Evolutionary conservation across 768 basidiomycete species (phyloP).

Genomic region (Suillus fuscotomentosus): DNA sequence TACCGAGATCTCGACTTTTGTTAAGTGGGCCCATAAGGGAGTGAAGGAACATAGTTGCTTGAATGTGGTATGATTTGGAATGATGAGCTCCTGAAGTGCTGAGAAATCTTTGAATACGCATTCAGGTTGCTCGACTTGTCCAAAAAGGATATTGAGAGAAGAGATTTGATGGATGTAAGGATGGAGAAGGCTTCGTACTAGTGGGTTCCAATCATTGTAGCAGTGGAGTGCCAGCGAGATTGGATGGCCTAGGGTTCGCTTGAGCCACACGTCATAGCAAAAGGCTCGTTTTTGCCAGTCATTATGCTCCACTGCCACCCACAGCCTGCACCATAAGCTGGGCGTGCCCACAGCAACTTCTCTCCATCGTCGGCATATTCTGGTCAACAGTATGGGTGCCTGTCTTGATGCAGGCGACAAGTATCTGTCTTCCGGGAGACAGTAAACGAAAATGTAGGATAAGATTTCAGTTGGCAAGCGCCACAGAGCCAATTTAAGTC

Average conservation of each 20-base stretch:
- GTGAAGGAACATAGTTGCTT: constrained; percentile 1
- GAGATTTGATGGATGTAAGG: background rate
- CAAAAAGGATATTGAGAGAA: too few species aligned
- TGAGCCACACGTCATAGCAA: background rate
- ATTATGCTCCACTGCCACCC: background rate
- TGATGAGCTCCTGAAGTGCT: constrained; percentile 12
- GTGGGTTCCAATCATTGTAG: too few species aligned
- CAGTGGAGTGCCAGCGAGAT: background rate
- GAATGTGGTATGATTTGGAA: background rate
- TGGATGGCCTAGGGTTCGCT: background rate
- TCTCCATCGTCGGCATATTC: background rate
- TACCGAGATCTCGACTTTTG: constrained; percentile 6
- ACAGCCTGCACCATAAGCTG: background rate
- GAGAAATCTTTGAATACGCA: constrained; percentile 8
- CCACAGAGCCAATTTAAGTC: constrained; percentile 31
- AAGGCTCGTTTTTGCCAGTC: background rate
- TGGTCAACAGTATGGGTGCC: background rate
- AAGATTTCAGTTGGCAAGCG: constrained; percentile 40
- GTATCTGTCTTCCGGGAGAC: background rate
- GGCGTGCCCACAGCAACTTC: background rate
- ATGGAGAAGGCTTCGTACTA: background rate
- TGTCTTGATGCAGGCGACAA: background rate
- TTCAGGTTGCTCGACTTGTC: too few species aligned
- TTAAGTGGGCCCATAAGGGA: constrained; percentile 17
- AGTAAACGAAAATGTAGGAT: background rate